Base-by-base conservation (phyloP, 2,329 filamentous ascomycete species). In the Aspergillus transmontanensis region DNA sequence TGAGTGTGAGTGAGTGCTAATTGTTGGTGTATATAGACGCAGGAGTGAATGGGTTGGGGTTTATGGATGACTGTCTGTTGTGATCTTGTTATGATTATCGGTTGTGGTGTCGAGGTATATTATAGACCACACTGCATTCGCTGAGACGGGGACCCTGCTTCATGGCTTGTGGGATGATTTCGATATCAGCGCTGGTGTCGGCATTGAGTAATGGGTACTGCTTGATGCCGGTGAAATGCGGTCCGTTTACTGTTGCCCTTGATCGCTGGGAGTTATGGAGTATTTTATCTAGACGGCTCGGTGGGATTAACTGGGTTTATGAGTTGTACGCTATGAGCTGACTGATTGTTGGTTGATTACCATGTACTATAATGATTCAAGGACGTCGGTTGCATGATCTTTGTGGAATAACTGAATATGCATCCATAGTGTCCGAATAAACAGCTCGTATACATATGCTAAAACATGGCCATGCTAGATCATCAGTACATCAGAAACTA, bases 1-100 rank as follows among this genome's bases (percentile, higher is more conserved):
- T 19, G 39, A 6, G 26, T 3, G 21, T 16, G 19, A 1, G 36
- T 14, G 16, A 12, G 14, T 16, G 39, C 32, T 60, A 26, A 58
- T 30, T 4, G 21, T 32, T 32, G 19, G 41, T 11, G 36, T 5
- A 4, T 64, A 6, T 48, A 64, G 63, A 64, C 63, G 34, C 63
- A 64, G 57, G 63, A 64, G 23, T 64, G 28, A 62, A 21, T n/a
- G 12, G 34, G 3, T 16, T 12, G 32, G 10, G 10, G 5, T 34
- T 34, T 11, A 19, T n/a, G 2, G 50, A 9, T 16, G 34, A 36
- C 14, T 16, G 19, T 34, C 3, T 2, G 9, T 21, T 53, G 16
- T 7, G 28, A 21, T 26, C 4, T 26, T 34, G 23, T 36, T 9
- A 28, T 39, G 32, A 30, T 51, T 30, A 19, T 51, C 5, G 48